A percentile compares a stretch with the other conserved stretches of the same genome.
These are phyloP conservation scores for Fusarium pseudonygamai DNA, from an alignment of 2,329 filamentous ascomycete genomes.

Conservation along the genomic window DNA sequence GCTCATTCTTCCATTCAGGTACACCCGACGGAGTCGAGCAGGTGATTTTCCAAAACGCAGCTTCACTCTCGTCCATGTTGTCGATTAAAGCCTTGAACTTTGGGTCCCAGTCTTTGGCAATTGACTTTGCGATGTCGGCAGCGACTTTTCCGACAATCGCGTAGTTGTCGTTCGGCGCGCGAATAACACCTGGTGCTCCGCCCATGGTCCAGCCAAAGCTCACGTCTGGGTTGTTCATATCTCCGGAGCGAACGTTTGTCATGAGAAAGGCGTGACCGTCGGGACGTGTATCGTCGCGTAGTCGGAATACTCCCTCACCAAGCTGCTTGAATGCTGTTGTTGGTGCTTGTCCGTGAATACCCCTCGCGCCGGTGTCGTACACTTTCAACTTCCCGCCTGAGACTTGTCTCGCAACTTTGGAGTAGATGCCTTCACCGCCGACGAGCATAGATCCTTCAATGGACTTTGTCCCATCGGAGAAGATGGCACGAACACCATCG, in stretches of 20 bases:
- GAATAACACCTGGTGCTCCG: constrained; percentile 65
- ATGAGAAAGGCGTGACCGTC: constrained; percentile 64
- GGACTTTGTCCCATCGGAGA: constrained; percentile 68
- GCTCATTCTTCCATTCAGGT: constrained; percentile 67
- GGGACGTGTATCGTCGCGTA: constrained; percentile 58
- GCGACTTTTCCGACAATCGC: constrained; percentile 65
- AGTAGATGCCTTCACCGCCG: constrained; percentile 71
- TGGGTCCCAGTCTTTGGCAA: constrained; percentile 65
- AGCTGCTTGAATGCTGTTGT: constrained; percentile 68
- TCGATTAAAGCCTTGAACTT: constrained; percentile 66
- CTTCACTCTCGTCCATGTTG: constrained; percentile 63
- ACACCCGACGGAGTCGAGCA: constrained; percentile 68
- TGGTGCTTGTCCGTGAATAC: constrained; percentile 73
- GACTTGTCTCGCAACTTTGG: constrained; percentile 67
- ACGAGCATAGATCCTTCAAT: constrained; percentile 67
- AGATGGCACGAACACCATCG: constrained; percentile 64
- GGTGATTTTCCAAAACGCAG: constrained; percentile 74
- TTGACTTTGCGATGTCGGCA: constrained; percentile 64
- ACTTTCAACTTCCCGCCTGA: constrained; percentile 66
- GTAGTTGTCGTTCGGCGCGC: constrained; percentile 68
- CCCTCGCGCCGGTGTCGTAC: constrained; percentile 70
- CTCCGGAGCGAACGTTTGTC: constrained; percentile 69
- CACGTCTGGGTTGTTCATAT: constrained; percentile 66
- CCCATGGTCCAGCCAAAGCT: constrained; percentile 73
- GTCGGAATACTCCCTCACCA: constrained; percentile 70